These are phyloP conservation scores for Trifolium dubium DNA, from an alignment of 306 rosid species.

Conservation along the genomic window DNA sequence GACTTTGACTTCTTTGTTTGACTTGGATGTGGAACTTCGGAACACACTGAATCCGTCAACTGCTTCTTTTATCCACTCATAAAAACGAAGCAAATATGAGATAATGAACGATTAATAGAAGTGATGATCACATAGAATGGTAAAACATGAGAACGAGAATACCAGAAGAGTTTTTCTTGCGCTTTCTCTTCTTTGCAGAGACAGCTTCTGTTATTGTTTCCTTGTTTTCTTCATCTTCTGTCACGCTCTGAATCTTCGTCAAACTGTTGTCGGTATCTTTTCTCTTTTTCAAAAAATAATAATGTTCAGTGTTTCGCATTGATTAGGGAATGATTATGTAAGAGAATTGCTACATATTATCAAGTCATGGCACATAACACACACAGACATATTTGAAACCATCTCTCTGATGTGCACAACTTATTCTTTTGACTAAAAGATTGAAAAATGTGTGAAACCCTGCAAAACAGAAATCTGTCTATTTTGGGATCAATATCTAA, in stretches of 20 bases:
- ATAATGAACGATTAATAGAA: conserved; percentile 4
- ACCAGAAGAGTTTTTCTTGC: conserved; percentile 66
- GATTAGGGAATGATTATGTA: neutral
- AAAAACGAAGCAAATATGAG: conserved; percentile 34
- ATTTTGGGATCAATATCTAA: neutral
- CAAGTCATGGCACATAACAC: neutral
- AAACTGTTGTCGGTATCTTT: conserved; percentile 51
- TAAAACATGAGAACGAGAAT: conserved; percentile 22
- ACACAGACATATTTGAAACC: neutral
- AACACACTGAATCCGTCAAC: conserved; percentile 82
- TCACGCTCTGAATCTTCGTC: conserved; percentile 43
- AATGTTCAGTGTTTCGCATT: neutral
- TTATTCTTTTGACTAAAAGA: neutral
- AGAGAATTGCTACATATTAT: neutral
- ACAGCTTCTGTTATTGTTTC: conserved; percentile 45
- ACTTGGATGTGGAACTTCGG: conserved; percentile 57
- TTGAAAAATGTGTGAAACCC: neutral
- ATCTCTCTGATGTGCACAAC: neutral
- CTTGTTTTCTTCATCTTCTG: conserved; percentile 44
- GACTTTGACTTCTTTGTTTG: conserved; percentile 43
- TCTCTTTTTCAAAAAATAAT: conserved; percentile 42
- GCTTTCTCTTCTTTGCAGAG: conserved; percentile 74
- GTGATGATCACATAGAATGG: neutral
- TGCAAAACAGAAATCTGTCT: neutral
- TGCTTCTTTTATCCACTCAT: conserved; percentile 42